Conservation (phyloP, 257 asterid genomes). For the Primulina eburnea region DNA sequence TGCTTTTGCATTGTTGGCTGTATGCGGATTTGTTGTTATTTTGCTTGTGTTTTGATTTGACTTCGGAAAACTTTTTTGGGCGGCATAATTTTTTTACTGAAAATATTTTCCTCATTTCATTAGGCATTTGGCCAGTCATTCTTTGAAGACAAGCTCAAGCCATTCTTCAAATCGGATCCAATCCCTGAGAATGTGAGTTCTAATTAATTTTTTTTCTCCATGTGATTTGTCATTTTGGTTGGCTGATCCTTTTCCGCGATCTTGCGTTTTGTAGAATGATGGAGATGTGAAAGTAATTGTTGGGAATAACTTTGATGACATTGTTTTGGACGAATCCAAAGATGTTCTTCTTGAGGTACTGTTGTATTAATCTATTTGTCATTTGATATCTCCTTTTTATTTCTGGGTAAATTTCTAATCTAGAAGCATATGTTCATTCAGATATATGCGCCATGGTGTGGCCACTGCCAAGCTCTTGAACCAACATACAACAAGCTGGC, state of each 20-base stretch:
- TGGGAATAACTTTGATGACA: conserved; percentile 53
- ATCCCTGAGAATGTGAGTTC: conserved; percentile 69
- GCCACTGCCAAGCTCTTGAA: conserved; percentile 91
- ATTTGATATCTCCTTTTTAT: neutral
- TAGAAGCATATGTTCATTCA: conserved; percentile 25
- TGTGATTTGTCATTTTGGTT: conserved; percentile 17
- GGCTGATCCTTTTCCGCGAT: conserved; percentile 15
- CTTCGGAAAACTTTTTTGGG: conserved; percentile 4
- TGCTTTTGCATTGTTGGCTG: conserved; percentile 18
- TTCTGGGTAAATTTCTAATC: conserved; percentile 6
- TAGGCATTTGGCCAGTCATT: conserved; percentile 74
- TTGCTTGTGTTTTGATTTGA: neutral
- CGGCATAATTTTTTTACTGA: conserved; percentile 9
- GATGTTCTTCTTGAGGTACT: conserved; percentile 95
- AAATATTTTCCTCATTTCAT: conserved; percentile 11
- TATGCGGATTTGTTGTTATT: conserved; percentile 10
- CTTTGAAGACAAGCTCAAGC: conserved; percentile 68
- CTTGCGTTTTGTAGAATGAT: conserved; percentile 45
- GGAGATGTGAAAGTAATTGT: conserved; percentile 80
- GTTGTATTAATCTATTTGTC: neutral
- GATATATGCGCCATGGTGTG: conserved; percentile 99
- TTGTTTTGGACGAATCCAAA: conserved; percentile 76
- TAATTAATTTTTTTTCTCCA: conserved; percentile 1
- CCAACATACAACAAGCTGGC: conserved; percentile 91
- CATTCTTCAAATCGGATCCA: conserved; percentile 88